Evolutionary conservation across 176 grass and related monocot species (phyloP).

Genomic region (Aechmea fasciata): DNA sequence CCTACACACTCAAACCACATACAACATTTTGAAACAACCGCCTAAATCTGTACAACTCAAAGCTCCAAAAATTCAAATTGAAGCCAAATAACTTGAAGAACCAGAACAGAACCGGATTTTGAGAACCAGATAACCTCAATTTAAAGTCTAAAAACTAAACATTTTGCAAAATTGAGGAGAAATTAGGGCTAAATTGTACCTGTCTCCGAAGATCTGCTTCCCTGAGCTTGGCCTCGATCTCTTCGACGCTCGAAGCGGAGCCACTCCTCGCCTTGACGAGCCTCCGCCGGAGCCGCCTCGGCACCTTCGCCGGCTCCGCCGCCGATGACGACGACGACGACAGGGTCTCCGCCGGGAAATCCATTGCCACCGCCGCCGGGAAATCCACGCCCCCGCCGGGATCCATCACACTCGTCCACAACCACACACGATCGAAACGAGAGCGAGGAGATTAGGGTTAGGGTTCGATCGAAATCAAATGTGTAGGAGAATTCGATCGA

Average conservation of each 20-base stretch:
- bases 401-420: slow-evolving; percentile 7
- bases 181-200: slow-evolving; percentile 25
- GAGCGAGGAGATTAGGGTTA: not conserved
- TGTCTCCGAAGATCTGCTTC: slow-evolving; percentile 87
- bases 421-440: no score
- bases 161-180: not conserved
- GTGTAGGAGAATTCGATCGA: not conserved
- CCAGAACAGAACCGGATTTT: no score
- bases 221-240: slow-evolving; percentile 87
- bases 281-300: slow-evolving; percentile 66
- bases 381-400: slow-evolving; percentile 18
- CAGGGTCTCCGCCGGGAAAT: slow-evolving; percentile 43
- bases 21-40: no score
- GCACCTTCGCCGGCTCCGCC: slow-evolving; percentile 26
- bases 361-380: slow-evolving; percentile 53
- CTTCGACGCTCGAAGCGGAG: slow-evolving; percentile 52
- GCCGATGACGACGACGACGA: not conserved
- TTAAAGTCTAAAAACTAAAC: not conserved
- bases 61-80: no score
- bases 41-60: no score
- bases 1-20: no score
- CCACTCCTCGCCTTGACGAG: slow-evolving; percentile 35
- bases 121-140: not conserved
- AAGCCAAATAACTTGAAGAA: no score
- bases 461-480: not conserved